Conservation (phyloP, 352 stramenopile species). For the Phytophthora meadii region DNA sequence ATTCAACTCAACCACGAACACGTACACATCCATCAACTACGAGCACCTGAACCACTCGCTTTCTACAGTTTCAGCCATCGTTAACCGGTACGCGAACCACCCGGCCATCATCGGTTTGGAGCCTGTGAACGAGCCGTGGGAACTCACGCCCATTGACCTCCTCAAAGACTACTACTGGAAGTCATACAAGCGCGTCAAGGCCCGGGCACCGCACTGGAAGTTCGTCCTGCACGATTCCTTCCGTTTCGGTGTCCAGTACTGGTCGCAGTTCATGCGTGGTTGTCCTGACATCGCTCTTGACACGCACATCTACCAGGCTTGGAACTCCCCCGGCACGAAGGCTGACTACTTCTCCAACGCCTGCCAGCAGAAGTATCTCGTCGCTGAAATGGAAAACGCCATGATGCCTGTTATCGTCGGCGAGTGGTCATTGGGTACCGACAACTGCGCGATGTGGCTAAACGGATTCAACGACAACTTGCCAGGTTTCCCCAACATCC, state of each 20-base stretch:
- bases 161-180: conserved; percentile 97
- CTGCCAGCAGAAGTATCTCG: conserved; percentile 88
- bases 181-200: conserved; percentile 94
- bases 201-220: conserved; percentile 93
- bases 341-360: conserved; percentile 91
- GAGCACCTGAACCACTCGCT: conserved; percentile 93
- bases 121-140: conserved; percentile 96
- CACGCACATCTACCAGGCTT: conserved; percentile 96
- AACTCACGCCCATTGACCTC: conserved; percentile 92
- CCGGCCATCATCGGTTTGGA: conserved; percentile 92
- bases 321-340: conserved; percentile 70
- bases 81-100: conserved; percentile 88
- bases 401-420: conserved; percentile 95
- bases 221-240: conserved; percentile 97
- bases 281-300: conserved; percentile 95
- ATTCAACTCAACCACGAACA: conserved; percentile 84
- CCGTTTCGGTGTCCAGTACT: conserved; percentile 84
- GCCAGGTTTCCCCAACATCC: conserved; percentile 83
- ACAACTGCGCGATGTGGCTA: conserved; percentile 88
- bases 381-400: conserved; percentile 91
- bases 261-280: conserved; percentile 74
- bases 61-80: conserved; percentile 84
- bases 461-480: conserved; percentile 70
- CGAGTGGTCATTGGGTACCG: conserved; percentile 93
- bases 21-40: conserved; percentile 93